phyloP scores from a whole-genome alignment of 768 basidiomycete species.

The Boletus fagicola region DNA sequence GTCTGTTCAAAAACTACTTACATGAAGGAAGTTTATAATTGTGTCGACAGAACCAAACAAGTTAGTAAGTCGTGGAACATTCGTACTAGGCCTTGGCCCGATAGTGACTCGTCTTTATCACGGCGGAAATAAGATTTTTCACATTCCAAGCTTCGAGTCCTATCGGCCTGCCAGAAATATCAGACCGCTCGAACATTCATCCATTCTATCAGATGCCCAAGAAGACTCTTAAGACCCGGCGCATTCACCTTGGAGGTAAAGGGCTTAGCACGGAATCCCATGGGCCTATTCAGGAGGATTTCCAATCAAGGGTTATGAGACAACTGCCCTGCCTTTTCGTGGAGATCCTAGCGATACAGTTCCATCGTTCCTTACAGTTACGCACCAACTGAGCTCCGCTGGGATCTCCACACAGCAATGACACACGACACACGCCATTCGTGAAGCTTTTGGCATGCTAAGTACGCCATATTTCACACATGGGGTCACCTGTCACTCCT shows the following conservation, averaged over 20 bases:
- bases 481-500: background rate
- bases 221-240: background rate
- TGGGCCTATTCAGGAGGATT: background rate
- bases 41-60: slow-evolving; percentile 25
- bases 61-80: slow-evolving; percentile 1
- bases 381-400: background rate
- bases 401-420: slow-evolving; percentile 1
- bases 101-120: slow-evolving; percentile 3
- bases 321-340: slow-evolving; percentile 8
- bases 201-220: background rate
- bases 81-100: background rate
- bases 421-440: background rate
- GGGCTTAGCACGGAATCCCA: slow-evolving; percentile 5
- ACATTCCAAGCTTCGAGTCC: background rate
- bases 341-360: slow-evolving; percentile 4
- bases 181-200: slow-evolving; percentile 2
- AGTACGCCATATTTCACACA: background rate
- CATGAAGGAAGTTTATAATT: slow-evolving; percentile 15
- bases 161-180: background rate
- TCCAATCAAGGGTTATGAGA: slow-evolving; percentile 8
- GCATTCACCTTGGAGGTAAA: slow-evolving; percentile 4
- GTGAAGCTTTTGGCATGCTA: background rate
- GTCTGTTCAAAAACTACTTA: background rate
- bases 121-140: slow-evolving; percentile 14
- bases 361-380: background rate